These are phyloP conservation scores for Phyllachora maydis DNA, from an alignment of 2,329 filamentous ascomycete genomes.

Conservation along the genomic window DNA sequence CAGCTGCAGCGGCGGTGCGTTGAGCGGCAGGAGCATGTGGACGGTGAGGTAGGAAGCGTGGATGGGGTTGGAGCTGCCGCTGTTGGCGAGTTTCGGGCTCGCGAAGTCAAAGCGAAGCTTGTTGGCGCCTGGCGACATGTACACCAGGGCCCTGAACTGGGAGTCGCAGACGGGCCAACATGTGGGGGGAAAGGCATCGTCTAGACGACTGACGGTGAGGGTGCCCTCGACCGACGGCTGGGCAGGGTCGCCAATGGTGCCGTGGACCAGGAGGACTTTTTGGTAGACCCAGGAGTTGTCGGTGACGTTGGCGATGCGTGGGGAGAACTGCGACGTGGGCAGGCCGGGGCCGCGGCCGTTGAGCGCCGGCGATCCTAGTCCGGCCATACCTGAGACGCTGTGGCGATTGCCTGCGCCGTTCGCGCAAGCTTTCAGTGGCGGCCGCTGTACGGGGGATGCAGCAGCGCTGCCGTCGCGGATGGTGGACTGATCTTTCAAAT, in stretches of 20 bases:
- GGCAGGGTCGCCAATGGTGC: constrained; percentile 55
- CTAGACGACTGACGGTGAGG: constrained; percentile 59
- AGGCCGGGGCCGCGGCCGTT: constrained; percentile 30
- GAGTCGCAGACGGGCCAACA: constrained; percentile 78
- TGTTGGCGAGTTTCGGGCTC: constrained; percentile 59
- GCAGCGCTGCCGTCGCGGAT: constrained; percentile 11
- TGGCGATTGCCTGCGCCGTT: constrained; percentile 27
- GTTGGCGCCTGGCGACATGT: constrained; percentile 83
- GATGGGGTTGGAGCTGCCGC: constrained; percentile 41
- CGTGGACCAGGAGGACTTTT: constrained; percentile 67
- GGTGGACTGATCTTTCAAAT: constrained; percentile 23
- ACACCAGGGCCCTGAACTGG: constrained; percentile 78
- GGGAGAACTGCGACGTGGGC: constrained; percentile 60
- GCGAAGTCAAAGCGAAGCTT: constrained; percentile 72
- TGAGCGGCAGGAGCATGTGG: constrained; percentile 67
- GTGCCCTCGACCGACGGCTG: constrained; percentile 55
- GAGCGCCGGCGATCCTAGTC: constrained; percentile 31
- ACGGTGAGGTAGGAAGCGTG: constrained; percentile 67
- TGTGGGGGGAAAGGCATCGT: constrained; percentile 67
- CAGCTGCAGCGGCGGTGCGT: constrained; percentile 68
- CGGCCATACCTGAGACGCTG: constrained; percentile 44
- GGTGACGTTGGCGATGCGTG: constrained; percentile 55
- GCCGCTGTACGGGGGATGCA: constrained; percentile 11
- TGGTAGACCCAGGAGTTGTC: constrained; percentile 86
- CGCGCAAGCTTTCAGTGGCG: constrained; percentile 14